phyloP scores from a whole-genome alignment of 495 filamentous ascomycete genomes.

The Halenospora varia region DNA sequence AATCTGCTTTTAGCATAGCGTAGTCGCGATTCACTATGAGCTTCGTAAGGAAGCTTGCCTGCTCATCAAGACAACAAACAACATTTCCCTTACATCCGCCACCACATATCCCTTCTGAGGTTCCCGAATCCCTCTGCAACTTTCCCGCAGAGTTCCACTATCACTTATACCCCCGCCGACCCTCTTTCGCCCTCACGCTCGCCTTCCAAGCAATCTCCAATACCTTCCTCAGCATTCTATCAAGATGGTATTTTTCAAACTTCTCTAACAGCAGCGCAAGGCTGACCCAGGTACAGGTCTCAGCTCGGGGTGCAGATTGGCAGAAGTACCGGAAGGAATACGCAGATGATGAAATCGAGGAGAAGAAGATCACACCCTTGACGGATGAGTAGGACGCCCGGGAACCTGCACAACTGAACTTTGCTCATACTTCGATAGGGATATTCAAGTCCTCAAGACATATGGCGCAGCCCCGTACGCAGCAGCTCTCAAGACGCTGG shows the following conservation, averaged over 20 bases:
- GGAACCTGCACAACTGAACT: slow-evolving; percentile 1
- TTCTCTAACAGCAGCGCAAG: neutral
- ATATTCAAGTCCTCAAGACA: slow-evolving; percentile 98
- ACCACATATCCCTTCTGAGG: neutral
- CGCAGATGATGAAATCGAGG: slow-evolving; percentile 91
- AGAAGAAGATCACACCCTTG: slow-evolving; percentile 98
- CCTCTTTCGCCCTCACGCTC: neutral
- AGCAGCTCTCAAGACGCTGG: slow-evolving; percentile 86
- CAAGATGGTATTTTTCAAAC: neutral
- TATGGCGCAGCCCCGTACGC: slow-evolving; percentile 97
- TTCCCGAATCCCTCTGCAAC: neutral
- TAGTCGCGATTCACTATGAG: neutral
- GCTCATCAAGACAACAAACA: neutral
- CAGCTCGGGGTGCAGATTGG: slow-evolving; percentile 89
- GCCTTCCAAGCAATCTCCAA: neutral
- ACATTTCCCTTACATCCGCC: slow-evolving; percentile 7
- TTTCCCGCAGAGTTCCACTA: neutral
- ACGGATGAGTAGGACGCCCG: slow-evolving; percentile 76
- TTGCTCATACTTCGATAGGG: slow-evolving; percentile 48
- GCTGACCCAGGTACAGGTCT: slow-evolving; percentile 37
- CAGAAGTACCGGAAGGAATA: slow-evolving; percentile 98
- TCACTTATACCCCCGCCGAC: too few species aligned
- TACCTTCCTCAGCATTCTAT: neutral
- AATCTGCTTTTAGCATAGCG: neutral
- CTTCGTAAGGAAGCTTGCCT: slow-evolving; percentile 4